Evolutionary conservation across 23 red algal species (phyloP).

Genomic region (Pyropia haitanensis): DNA sequence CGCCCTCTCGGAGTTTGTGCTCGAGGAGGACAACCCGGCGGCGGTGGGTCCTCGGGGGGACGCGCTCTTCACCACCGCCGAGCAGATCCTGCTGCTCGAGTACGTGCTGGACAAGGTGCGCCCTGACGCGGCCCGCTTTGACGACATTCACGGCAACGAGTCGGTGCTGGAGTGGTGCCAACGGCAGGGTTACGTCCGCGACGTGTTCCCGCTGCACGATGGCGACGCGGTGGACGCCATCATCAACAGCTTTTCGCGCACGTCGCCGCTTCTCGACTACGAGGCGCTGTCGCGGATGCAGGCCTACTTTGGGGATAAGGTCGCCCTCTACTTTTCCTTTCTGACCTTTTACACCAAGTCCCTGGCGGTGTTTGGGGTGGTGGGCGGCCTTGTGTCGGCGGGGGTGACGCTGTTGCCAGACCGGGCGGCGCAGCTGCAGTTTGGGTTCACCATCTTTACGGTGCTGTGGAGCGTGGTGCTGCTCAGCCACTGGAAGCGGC

Average conservation of each 20-base stretch:
- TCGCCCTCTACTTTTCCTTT: constrained; percentile 78
- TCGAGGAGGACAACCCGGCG: neutral
- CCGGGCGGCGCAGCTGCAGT: constrained; percentile 18
- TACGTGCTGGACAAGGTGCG: constrained; percentile 46
- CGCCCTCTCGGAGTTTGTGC: constrained; percentile 16
- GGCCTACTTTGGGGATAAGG: constrained; percentile 79
- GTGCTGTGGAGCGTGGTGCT: constrained; percentile 46
- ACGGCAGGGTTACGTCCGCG: constrained; percentile 54
- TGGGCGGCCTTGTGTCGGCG: constrained; percentile 15
- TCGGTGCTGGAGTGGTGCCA: constrained; percentile 75
- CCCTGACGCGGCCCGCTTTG: constrained; percentile 31
- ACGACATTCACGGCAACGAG: constrained; percentile 61
- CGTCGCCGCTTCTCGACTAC: constrained; percentile 25
- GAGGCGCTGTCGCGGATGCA: constrained; percentile 47
- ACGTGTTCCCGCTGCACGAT: constrained; percentile 80
- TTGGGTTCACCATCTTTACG: constrained; percentile 57
- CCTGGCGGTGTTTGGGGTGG: constrained; percentile 39
- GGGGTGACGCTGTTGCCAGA: constrained; percentile 11
- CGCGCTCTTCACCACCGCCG: constrained; percentile 38
- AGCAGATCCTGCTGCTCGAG: constrained; percentile 51
- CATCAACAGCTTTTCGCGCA: constrained; percentile 21
- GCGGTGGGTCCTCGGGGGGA: neutral
- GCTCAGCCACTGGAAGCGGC: constrained; percentile 60
- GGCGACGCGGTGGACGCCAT: constrained; percentile 18
- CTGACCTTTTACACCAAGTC: constrained; percentile 55